Conservation (phyloP, 495 filamentous ascomycete genomes). For the Penicillium tannophilum region DNA sequence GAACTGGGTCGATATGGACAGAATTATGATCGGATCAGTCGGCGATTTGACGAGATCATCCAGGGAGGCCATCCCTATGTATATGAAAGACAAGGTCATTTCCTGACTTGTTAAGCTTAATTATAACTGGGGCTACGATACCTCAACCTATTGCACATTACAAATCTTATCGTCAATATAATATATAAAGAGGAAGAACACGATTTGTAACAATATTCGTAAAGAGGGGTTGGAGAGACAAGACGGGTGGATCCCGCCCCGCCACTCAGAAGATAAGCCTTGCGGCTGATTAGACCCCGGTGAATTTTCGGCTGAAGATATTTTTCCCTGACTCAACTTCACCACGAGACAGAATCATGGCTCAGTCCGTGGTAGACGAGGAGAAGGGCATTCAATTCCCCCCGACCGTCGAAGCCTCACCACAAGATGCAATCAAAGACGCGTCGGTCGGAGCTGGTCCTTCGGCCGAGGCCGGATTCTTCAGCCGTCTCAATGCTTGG, state of each 20-base stretch:
- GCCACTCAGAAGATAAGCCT: background rate
- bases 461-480: background rate
- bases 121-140: background rate
- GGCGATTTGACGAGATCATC: conserved; percentile 33
- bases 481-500: conserved; percentile 28
- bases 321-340: background rate
- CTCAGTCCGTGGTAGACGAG: conserved; percentile 3
- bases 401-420: background rate
- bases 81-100: conserved; percentile 7
- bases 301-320: background rate
- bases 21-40: conserved; percentile 26
- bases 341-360: conserved; percentile 1
- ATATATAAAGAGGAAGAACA: too few species aligned
- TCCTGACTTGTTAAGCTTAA: background rate
- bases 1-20: conserved; percentile 36
- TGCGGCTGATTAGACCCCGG: background rate
- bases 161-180: too few species aligned
- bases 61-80: conserved; percentile 22
- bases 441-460: background rate
- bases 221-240: background rate
- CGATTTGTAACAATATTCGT: background rate
- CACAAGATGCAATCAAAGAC: background rate
- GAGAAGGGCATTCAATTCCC: conserved; percentile 5
- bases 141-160: background rate
- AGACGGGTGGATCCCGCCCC: background rate